Evolutionary conservation across 1,284 basidiomycete genomes (phyloP).

Genomic region (Fistulina hepatica): DNA sequence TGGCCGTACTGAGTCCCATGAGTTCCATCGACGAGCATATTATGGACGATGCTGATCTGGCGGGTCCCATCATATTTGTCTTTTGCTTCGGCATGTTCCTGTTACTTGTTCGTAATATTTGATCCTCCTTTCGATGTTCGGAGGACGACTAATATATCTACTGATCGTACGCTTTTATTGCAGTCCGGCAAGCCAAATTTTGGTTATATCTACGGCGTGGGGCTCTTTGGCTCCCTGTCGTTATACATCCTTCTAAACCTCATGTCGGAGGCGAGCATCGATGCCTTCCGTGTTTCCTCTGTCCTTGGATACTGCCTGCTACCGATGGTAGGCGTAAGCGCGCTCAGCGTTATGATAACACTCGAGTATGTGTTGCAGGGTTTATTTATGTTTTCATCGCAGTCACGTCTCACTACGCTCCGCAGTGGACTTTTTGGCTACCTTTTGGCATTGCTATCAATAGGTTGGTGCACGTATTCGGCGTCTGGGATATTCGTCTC

Average conservation of each 20-base stretch:
- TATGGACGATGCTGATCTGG: conserved; percentile 99
- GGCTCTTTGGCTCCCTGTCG: conserved; percentile 85
- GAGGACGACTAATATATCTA: conserved; percentile 4
- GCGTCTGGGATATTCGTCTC: conserved; percentile 92
- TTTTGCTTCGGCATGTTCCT: conserved; percentile 90
- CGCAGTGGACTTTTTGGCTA: conserved; percentile 74
- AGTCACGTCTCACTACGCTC: conserved; percentile 7
- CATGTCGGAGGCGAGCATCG: conserved; percentile 94
- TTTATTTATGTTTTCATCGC: conserved; percentile 8
- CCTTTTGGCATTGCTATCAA: conserved; percentile 66
- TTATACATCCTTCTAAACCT: conserved; percentile 95
- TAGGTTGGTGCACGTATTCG: conserved; percentile 92
- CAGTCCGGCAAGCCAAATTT: conserved; percentile 98
- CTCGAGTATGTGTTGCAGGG: conserved; percentile 62
- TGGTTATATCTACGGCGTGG: conserved; percentile 98
- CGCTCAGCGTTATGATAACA: conserved; percentile 78
- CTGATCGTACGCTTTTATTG: conserved; percentile 6
- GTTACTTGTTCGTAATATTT: conserved; percentile 61
- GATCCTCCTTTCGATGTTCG: conserved; percentile 2
- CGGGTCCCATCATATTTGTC: conserved; percentile 91
- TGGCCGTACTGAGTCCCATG: conserved; percentile 93
- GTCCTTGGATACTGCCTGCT: conserved; percentile 96
- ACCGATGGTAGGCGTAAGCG: conserved; percentile 94
- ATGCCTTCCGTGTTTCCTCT: conserved; percentile 91
- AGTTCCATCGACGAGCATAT: conserved; percentile 84